Conservation (phyloP, 495 filamentous ascomycete genomes). For the Xylaria palmicola region DNA sequence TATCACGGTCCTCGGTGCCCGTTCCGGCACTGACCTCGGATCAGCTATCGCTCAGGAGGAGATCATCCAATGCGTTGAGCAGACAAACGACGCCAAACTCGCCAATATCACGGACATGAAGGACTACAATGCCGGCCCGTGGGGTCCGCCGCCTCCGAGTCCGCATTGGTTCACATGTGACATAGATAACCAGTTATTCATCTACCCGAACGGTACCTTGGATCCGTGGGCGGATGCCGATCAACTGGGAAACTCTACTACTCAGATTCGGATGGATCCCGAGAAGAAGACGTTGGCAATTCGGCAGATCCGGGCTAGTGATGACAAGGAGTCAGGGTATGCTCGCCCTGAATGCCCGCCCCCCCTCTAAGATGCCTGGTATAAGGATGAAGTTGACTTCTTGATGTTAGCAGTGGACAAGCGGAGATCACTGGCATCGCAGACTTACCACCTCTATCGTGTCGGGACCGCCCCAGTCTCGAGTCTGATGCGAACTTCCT, state of each 20-base stretch:
- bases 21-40: too few relatives aligned
- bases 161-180: slow-evolving; percentile 2
- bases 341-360: not conserved
- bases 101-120: slow-evolving; percentile 6
- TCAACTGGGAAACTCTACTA: not conserved
- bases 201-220: not conserved
- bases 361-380: not conserved
- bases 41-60: not conserved
- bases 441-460: not conserved
- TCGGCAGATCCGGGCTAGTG: not conserved
- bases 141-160: not conserved
- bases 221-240: not conserved
- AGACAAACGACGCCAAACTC: slow-evolving; percentile 5
- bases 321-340: not conserved
- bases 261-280: slow-evolving; percentile 1
- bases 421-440: not conserved
- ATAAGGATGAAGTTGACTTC: not conserved
- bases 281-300: slow-evolving; percentile 1
- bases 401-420: not conserved
- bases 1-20: not conserved
- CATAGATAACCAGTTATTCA: not conserved
- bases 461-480: not conserved
- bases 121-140: slow-evolving; percentile 2
- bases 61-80: not conserved
- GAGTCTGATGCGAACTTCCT: slow-evolving; percentile 5